Evolutionary conservation across 352 stramenopile genomes (phyloP).

Genomic region (Globisporangium parvum): DNA sequence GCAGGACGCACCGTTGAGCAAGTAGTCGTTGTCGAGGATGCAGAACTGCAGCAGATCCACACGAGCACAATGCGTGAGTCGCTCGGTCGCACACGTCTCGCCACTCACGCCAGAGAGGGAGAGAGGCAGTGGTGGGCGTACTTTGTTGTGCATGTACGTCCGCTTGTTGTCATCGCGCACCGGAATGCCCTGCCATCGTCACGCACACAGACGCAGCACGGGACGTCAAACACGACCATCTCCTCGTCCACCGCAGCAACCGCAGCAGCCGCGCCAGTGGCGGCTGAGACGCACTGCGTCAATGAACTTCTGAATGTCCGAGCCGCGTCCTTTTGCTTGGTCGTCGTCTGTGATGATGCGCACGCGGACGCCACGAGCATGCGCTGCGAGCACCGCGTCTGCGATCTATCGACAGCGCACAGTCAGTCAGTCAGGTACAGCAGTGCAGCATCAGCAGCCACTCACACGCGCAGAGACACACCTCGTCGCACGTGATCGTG

Average conservation of each 20-base stretch:
- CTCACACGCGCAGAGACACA: constrained; percentile 8
- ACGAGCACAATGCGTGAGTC: not conserved
- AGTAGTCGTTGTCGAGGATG: constrained; percentile 49
- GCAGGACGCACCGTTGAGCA: constrained; percentile 43
- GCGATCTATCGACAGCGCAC: constrained; percentile 34
- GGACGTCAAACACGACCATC: not conserved
- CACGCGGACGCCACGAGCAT: constrained; percentile 41
- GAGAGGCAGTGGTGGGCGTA: constrained; percentile 7
- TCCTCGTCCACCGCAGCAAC: not conserved
- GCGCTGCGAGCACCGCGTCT: constrained; percentile 45
- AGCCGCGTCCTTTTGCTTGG: constrained; percentile 49
- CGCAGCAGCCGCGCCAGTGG: too few species aligned
- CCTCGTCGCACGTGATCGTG: constrained; percentile 70
- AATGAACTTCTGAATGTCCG: constrained; percentile 72
- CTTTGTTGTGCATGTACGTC: constrained; percentile 76
- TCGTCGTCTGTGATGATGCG: constrained; percentile 65
- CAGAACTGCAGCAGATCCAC: constrained; percentile 34
- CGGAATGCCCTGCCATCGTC: constrained; percentile 36
- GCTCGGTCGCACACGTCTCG: not conserved
- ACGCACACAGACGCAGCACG: not conserved
- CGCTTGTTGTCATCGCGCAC: constrained; percentile 50
- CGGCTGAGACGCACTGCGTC: constrained; percentile 44
- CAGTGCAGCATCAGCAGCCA: not conserved
- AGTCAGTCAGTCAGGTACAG: not conserved
- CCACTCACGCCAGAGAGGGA: not conserved